Evolutionary conservation across 2,329 filamentous ascomycete genomes (phyloP).

Genomic region (Cladosporium sp.): DNA sequence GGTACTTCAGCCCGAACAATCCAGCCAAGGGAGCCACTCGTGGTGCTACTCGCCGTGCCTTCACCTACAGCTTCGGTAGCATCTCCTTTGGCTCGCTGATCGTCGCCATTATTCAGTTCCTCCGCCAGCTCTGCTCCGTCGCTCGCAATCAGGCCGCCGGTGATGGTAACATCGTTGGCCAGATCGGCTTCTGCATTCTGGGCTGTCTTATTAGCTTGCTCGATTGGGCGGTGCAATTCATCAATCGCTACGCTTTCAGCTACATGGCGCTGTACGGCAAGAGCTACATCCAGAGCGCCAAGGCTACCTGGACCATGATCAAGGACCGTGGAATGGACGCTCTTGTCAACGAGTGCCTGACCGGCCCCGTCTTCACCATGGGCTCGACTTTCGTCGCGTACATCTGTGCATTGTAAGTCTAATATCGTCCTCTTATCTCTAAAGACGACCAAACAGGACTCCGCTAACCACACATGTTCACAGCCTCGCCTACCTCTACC

Average conservation of each 20-base stretch:
- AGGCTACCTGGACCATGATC: slow-evolving; percentile 69
- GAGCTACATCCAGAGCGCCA: slow-evolving; percentile 77
- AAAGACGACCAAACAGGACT: background rate
- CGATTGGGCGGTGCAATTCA: slow-evolving; percentile 80
- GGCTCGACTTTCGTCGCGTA: slow-evolving; percentile 82
- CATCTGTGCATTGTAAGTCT: slow-evolving; percentile 60
- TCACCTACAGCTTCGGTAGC: slow-evolving; percentile 90
- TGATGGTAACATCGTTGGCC: slow-evolving; percentile 64
- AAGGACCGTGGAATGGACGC: slow-evolving; percentile 88
- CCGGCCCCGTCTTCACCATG: slow-evolving; percentile 46
- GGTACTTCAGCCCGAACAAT: slow-evolving; percentile 74
- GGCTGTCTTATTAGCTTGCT: slow-evolving; percentile 72
- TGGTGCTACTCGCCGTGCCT: slow-evolving; percentile 72
- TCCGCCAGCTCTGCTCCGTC: slow-evolving; percentile 78
- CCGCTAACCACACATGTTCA: background rate
- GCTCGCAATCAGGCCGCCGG: slow-evolving; percentile 62
- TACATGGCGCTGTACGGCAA: slow-evolving; percentile 94
- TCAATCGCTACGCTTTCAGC: slow-evolving; percentile 66
- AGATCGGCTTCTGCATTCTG: slow-evolving; percentile 68
- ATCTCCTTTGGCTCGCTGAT: slow-evolving; percentile 82
- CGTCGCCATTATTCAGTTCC: slow-evolving; percentile 79
- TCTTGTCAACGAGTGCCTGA: slow-evolving; percentile 81
- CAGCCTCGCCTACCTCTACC: slow-evolving; percentile 73
- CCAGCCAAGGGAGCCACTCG: slow-evolving; percentile 76
- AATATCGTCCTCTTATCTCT: background rate